Percentiles rank a stretch among this genome's conserved stretches.
These are phyloP conservation scores for Phialocephala sp. DNA, from an alignment of 2,329 filamentous ascomycete genomes.

Conservation along the genomic window DNA sequence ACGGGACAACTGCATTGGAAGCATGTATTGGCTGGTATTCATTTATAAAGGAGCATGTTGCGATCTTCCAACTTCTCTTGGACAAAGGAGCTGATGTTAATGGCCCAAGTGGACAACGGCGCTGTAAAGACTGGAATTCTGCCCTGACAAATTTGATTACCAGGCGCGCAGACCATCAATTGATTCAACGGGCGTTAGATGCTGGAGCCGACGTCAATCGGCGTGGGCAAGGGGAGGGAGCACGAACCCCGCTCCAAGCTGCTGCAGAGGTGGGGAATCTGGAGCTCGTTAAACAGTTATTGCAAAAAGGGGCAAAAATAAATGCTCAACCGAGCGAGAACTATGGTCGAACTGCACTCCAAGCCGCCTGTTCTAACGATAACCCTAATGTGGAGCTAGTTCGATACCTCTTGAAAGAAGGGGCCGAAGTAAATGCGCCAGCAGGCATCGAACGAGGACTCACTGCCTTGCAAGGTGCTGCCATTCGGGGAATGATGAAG, in stretches of 20 bases:
- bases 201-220: constrained; percentile 11
- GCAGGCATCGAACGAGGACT: constrained; percentile 27
- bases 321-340: constrained; percentile 4
- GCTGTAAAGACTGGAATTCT: constrained; percentile 10
- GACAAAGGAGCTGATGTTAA: constrained; percentile 17
- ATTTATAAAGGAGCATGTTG: neutral
- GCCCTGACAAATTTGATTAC: neutral
- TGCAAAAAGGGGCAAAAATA: constrained; percentile 17
- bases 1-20: neutral
- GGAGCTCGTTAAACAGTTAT: constrained; percentile 16
- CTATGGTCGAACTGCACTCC: constrained; percentile 8
- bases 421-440: constrained; percentile 34
- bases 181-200: constrained; percentile 15
- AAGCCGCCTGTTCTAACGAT: constrained; percentile 1
- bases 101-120: neutral
- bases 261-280: constrained; percentile 7
- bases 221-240: constrained; percentile 4
- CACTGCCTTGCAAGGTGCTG: constrained; percentile 38
- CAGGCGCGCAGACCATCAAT: constrained; percentile 9
- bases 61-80: constrained; percentile 14
- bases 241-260: constrained; percentile 13
- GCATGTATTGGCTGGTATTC: neutral
- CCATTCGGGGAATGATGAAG: constrained; percentile 29
- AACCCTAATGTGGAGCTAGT: neutral
- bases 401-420: constrained; percentile 6